Percentiles rank a stretch among this genome's conserved stretches.
phyloP scores from a whole-genome alignment of 2,329 filamentous ascomycete genomes.

The Fusarium torreyae region DNA sequence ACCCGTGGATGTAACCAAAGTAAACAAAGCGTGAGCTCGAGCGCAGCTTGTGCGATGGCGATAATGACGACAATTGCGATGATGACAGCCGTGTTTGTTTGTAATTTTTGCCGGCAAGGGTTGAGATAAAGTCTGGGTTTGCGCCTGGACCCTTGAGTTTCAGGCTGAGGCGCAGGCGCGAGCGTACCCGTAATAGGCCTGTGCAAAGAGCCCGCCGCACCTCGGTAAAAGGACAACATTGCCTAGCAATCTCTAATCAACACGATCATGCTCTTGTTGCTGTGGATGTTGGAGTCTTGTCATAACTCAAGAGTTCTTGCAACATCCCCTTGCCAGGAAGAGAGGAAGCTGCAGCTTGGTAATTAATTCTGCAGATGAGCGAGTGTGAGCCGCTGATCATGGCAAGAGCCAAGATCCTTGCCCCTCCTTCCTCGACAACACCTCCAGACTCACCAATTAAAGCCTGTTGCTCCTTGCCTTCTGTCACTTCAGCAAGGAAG shows the following conservation, averaged over 20 bases:
- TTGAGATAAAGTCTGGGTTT: slow-evolving; percentile 30
- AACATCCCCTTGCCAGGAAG: background rate
- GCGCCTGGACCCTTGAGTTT: slow-evolving; percentile 41
- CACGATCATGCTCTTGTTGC: too few species aligned
- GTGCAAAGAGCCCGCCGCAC: background rate
- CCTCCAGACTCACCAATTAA: slow-evolving; percentile 6
- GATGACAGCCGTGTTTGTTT: slow-evolving; percentile 7
- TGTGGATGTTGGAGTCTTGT: background rate
- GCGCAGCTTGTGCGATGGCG: slow-evolving; percentile 5
- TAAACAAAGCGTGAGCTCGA: slow-evolving; percentile 22
- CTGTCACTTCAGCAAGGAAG: background rate
- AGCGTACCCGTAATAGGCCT: slow-evolving; percentile 5
- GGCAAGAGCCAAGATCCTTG: slow-evolving; percentile 17
- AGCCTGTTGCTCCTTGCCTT: slow-evolving; percentile 1
- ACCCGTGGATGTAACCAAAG: slow-evolving; percentile 8
- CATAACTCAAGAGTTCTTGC: background rate
- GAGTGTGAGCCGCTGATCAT: slow-evolving; percentile 10
- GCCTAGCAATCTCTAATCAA: too few species aligned
- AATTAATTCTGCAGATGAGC: slow-evolving; percentile 34
- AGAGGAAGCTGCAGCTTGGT: slow-evolving; percentile 21
- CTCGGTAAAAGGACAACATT: too few species aligned
- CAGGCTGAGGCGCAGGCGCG: slow-evolving; percentile 30
- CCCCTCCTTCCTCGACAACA: slow-evolving; percentile 17
- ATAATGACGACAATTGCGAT: slow-evolving; percentile 8
- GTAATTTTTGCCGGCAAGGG: slow-evolving; percentile 3